Evolutionary conservation across 2,329 filamentous ascomycete species (phyloP).

Genomic region (Alternaria angustiovoidea): DNA sequence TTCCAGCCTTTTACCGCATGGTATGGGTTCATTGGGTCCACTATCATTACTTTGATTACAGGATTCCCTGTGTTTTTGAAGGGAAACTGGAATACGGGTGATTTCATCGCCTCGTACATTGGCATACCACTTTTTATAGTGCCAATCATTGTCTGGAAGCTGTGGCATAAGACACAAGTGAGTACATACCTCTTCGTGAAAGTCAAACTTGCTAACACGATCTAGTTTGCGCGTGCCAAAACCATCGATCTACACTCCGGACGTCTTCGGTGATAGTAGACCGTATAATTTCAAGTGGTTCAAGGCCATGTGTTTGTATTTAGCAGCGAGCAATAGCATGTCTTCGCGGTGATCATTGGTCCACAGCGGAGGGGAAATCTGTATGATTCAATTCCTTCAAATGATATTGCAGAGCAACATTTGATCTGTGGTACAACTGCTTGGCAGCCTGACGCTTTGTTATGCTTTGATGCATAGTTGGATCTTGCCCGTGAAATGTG

Average conservation of each 20-base stretch:
- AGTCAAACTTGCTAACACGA: not conserved
- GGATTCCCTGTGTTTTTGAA: constrained; percentile 78
- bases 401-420: no score
- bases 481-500: no score
- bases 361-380: no score
- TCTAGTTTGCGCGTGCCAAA: not conserved
- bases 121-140: constrained; percentile 37
- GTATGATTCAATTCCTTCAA: no score
- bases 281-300: no score
- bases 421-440: no score
- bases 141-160: constrained; percentile 28
- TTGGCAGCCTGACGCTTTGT: no score
- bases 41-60: constrained; percentile 73
- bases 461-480: no score
- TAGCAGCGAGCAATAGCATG: no score
- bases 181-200: not conserved
- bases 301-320: no score
- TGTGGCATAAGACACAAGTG: constrained; percentile 17
- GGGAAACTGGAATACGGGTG: constrained; percentile 63
- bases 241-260: not conserved
- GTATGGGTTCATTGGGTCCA: constrained; percentile 66
- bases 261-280: not conserved
- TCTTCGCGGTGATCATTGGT: no score
- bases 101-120: constrained; percentile 63
- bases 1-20: constrained; percentile 76